phyloP scores from a whole-genome alignment of 2,329 filamentous ascomycete genomes.

The Talaromyces sp. region DNA sequence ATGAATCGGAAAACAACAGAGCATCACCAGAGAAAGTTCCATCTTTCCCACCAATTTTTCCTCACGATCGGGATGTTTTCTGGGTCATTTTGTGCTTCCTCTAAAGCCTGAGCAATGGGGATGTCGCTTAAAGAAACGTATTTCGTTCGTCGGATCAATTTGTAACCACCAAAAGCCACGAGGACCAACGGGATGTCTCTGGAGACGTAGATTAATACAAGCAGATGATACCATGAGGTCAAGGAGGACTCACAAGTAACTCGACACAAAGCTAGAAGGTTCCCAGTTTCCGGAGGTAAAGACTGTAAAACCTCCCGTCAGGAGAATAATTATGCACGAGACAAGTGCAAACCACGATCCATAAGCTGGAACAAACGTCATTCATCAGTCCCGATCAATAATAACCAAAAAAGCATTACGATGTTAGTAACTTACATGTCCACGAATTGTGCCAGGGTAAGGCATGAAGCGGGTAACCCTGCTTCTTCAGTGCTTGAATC shows the following conservation, averaged over 20 bases:
- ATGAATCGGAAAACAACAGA: background rate
- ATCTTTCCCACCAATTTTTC: slow-evolving; percentile 22
- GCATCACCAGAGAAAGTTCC: slow-evolving; percentile 33
- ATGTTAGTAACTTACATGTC: slow-evolving; percentile 35
- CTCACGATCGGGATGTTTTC: slow-evolving; percentile 28
- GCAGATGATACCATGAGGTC: background rate
- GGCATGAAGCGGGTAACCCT: slow-evolving; percentile 47
- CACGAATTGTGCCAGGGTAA: slow-evolving; percentile 61
- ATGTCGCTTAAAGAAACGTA: slow-evolving; percentile 49
- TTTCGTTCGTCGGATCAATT: slow-evolving; percentile 59
- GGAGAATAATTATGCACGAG: slow-evolving; percentile 59
- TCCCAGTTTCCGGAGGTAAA: slow-evolving; percentile 59
- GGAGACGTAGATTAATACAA: background rate
- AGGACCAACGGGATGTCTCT: slow-evolving; percentile 59
- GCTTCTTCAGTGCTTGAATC: slow-evolving; percentile 50
- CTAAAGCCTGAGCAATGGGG: slow-evolving; percentile 50
- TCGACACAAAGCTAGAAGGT: slow-evolving; percentile 54
- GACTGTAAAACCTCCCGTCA: slow-evolving; percentile 64
- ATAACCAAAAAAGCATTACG: slow-evolving; percentile 28
- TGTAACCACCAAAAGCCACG: slow-evolving; percentile 57
- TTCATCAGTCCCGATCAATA: slow-evolving; percentile 25
- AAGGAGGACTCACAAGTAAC: slow-evolving; percentile 53
- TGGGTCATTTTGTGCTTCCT: slow-evolving; percentile 37
- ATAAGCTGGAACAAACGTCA: slow-evolving; percentile 43
- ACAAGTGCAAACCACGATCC: slow-evolving; percentile 57